phyloP scores from a whole-genome alignment of 2,329 filamentous ascomycete genomes.

The Tricladium varicosporioides region DNA sequence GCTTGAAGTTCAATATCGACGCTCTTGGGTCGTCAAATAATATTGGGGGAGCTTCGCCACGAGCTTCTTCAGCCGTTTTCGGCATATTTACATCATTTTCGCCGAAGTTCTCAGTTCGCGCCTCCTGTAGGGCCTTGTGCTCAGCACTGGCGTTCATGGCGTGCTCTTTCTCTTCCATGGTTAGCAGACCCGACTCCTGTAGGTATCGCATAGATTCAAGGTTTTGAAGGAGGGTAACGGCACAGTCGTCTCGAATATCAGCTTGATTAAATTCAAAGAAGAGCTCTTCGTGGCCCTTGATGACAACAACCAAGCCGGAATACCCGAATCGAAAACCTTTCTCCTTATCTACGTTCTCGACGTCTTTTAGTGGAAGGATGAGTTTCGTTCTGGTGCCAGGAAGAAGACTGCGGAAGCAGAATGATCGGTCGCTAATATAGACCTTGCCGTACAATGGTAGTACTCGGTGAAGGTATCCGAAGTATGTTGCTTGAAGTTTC shows the following conservation, averaged over 20 bases:
- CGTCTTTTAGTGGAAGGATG: slow-evolving; percentile 84
- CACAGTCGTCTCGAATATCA: slow-evolving; percentile 84
- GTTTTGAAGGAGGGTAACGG: slow-evolving; percentile 73
- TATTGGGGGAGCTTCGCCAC: slow-evolving; percentile 65
- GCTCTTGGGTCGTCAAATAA: slow-evolving; percentile 86
- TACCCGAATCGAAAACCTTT: slow-evolving; percentile 93
- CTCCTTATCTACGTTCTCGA: slow-evolving; percentile 92
- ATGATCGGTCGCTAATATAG: slow-evolving; percentile 82
- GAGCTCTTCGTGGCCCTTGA: slow-evolving; percentile 89
- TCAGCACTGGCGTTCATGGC: slow-evolving; percentile 77
- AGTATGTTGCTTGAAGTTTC: slow-evolving; percentile 84
- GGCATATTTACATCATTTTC: slow-evolving; percentile 52
- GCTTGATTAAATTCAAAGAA: slow-evolving; percentile 88
- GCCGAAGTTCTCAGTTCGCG: slow-evolving; percentile 54
- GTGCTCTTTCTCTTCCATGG: slow-evolving; percentile 65
- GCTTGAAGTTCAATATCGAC: slow-evolving; percentile 90
- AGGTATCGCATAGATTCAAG: slow-evolving; percentile 72
- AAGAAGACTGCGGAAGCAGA: slow-evolving; percentile 90
- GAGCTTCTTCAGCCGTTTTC: slow-evolving; percentile 42
- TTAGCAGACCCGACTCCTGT: slow-evolving; percentile 65
- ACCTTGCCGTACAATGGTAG: slow-evolving; percentile 94
- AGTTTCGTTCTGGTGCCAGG: slow-evolving; percentile 90
- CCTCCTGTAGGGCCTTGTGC: slow-evolving; percentile 75
- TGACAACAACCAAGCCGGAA: slow-evolving; percentile 86
- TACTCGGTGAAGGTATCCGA: slow-evolving; percentile 85